Evolutionary conservation across 2,329 filamentous ascomycete genomes (phyloP).

Genomic region (Daldinia eschscholtzii): DNA sequence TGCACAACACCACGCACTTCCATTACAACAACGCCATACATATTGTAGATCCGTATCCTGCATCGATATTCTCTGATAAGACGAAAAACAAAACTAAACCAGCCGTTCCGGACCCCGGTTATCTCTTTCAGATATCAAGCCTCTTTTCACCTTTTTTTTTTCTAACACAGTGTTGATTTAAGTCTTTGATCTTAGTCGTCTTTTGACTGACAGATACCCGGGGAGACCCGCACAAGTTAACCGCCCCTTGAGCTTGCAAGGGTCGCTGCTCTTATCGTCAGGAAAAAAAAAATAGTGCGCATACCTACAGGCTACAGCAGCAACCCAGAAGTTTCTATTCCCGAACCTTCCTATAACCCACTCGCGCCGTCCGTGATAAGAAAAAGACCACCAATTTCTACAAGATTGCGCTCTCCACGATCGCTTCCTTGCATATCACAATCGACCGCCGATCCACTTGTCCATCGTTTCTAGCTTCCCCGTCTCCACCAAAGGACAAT

Average conservation of each 20-base stretch:
- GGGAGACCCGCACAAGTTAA: slow-evolving; percentile 3
- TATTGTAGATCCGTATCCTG: slow-evolving; percentile 20
- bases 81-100: slow-evolving; percentile 3
- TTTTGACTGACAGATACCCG: slow-evolving; percentile 9
- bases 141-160: slow-evolving; percentile 1
- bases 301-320: slow-evolving; percentile 18
- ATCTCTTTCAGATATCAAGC: slow-evolving; percentile 15
- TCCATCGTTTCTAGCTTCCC: slow-evolving; percentile 42
- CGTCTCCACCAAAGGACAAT: slow-evolving; percentile 45
- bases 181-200: background rate
- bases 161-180: slow-evolving; percentile 9
- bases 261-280: slow-evolving; percentile 36
- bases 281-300: slow-evolving; percentile 13
- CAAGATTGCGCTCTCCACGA: slow-evolving; percentile 38
- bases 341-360: slow-evolving; percentile 32
- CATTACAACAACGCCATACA: slow-evolving; percentile 18
- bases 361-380: slow-evolving; percentile 35
- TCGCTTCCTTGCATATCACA: slow-evolving; percentile 43
- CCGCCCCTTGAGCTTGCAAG: slow-evolving; percentile 23
- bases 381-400: slow-evolving; percentile 31
- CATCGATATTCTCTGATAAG: slow-evolving; percentile 17
- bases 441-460: slow-evolving; percentile 47
- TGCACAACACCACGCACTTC: slow-evolving; percentile 12
- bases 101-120: background rate
- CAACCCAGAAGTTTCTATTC: slow-evolving; percentile 15